Conservation (phyloP, 345 rosid species). For the Odontarrhena argentea region DNA sequence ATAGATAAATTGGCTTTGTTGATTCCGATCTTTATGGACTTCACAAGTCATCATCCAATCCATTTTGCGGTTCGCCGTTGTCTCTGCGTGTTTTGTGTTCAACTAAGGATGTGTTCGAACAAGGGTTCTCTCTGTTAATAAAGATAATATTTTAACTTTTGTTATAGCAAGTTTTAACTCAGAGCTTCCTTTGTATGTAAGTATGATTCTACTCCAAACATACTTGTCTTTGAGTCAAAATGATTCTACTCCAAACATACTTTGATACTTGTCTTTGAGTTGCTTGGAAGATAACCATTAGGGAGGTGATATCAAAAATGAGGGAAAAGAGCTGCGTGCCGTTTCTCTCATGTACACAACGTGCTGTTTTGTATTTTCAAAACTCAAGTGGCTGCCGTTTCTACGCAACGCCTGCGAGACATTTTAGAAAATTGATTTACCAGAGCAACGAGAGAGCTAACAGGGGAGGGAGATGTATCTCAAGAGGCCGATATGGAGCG, state of each 20-base stretch:
- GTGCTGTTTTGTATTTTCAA: conserved; percentile 6
- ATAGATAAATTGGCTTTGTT: conserved; percentile 16
- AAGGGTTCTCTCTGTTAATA: conserved; percentile 19
- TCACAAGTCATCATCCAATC: conserved; percentile 37
- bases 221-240: not conserved
- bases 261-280: not conserved
- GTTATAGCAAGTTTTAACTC: not conserved
- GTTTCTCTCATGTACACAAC: conserved; percentile 24
- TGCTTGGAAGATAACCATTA: conserved; percentile 18
- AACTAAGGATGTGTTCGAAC: conserved; percentile 20
- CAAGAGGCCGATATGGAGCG: conserved; percentile 67
- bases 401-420: not conserved
- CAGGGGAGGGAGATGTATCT: conserved; percentile 47
- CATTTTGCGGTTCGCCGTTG: conserved; percentile 5
- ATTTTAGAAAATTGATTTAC: not conserved
- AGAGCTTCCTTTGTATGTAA: not conserved
- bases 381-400: conserved; percentile 25
- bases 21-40: conserved; percentile 27
- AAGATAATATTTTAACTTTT: conserved; percentile 3
- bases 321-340: conserved; percentile 21
- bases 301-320: not conserved
- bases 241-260: not conserved
- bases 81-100: conserved; percentile 21
- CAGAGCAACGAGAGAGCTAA: not conserved
- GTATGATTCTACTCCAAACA: not conserved